Conservation (phyloP, 169 alveolate species). For the Theileria orientalis region DNA sequence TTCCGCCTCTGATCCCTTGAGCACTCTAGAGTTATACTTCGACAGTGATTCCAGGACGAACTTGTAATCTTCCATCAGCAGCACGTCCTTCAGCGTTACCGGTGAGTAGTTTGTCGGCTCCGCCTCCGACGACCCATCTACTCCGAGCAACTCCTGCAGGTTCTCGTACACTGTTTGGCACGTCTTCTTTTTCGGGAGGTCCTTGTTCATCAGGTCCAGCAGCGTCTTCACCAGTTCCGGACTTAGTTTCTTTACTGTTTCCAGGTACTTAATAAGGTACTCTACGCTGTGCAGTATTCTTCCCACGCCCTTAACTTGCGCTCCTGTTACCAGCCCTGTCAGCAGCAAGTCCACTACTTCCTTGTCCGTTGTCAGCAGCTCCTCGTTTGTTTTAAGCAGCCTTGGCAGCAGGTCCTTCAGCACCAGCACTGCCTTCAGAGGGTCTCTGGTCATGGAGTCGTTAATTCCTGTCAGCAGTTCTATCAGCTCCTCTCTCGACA, state of each 20-base stretch:
- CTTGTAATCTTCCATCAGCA: constrained; percentile 45
- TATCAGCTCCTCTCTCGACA: constrained; percentile 21
- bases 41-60: constrained; percentile 39
- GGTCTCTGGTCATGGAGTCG: constrained; percentile 44
- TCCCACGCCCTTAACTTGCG: constrained; percentile 72
- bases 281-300: constrained; percentile 62
- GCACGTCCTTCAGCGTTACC: constrained; percentile 53
- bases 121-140: not conserved
- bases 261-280: constrained; percentile 49
- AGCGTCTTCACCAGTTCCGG: constrained; percentile 46
- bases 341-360: constrained; percentile 56
- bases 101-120: constrained; percentile 52
- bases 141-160: constrained; percentile 10
- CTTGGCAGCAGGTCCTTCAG: constrained; percentile 64
- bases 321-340: constrained; percentile 48
- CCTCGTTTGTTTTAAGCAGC: constrained; percentile 45
- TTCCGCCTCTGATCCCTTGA: constrained; percentile 30
- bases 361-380: constrained; percentile 40
- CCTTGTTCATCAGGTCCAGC: constrained; percentile 59
- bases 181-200: constrained; percentile 70
- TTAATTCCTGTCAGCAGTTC: constrained; percentile 48
- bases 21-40: constrained; percentile 25
- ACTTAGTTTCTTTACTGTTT: constrained; percentile 49
- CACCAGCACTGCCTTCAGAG: constrained; percentile 54
- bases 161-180: constrained; percentile 69